These are phyloP conservation scores for Aurinia saxatilis DNA, from an alignment of 345 rosid species.

Conservation along the genomic window DNA sequence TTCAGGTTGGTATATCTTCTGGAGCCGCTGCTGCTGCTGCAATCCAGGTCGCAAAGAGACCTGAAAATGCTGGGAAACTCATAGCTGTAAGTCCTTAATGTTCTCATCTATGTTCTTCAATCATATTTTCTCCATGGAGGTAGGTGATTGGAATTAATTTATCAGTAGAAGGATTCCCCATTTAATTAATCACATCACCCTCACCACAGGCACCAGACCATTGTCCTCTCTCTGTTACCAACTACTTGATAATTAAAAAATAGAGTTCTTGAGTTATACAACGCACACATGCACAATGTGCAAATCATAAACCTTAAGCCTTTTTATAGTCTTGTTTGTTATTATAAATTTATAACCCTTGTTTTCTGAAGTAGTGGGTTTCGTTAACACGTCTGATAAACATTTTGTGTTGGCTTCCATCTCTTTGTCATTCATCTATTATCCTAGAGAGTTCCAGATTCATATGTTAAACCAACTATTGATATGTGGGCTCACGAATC, in stretches of 20 bases:
- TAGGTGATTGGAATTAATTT: conserved; percentile 2
- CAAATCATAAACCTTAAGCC: not conserved
- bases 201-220: conserved; percentile 13
- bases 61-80: conserved; percentile 89
- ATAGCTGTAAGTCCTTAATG: conserved; percentile 55
- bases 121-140: not conserved
- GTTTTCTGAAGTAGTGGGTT: conserved; percentile 1
- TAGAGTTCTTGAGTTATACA: not conserved
- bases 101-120: not conserved
- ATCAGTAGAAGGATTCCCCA: not conserved
- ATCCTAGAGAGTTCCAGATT: not conserved
- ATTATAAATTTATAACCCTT: not conserved
- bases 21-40: conserved; percentile 98
- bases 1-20: conserved; percentile 95
- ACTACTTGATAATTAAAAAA: not conserved
- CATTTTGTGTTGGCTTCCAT: not conserved
- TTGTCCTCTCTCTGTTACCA: conserved; percentile 11
- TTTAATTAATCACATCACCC: not conserved
- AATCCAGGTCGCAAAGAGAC: conserved; percentile 76
- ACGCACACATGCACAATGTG: not conserved
- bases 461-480: not conserved
- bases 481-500: conserved; percentile 2
- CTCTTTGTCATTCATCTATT: not conserved
- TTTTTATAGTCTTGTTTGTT: not conserved
- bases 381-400: conserved; percentile 8